Evolutionary conservation across 2,329 filamentous ascomycete species (phyloP).

Genomic region (Incumbomyces delicatus): DNA sequence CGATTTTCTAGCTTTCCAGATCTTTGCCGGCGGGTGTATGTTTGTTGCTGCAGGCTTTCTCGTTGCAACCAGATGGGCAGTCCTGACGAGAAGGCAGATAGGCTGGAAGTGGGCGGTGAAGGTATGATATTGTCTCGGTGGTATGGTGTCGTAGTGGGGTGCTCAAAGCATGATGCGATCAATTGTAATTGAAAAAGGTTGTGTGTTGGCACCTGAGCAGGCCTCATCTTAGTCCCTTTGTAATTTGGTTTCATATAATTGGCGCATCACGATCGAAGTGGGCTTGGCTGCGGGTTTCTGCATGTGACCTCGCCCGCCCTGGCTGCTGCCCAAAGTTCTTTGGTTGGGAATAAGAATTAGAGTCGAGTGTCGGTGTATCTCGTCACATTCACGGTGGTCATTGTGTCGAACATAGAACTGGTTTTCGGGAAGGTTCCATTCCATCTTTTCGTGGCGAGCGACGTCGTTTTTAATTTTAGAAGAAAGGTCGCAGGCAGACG

Average conservation of each 20-base stretch:
- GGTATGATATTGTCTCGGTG: slow-evolving; percentile 17
- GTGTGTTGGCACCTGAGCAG: too few species aligned
- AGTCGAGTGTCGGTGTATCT: neutral
- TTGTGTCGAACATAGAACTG: too few species aligned
- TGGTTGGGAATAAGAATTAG: neutral
- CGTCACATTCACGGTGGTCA: neutral
- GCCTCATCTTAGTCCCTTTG: too few species aligned
- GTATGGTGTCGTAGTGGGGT: neutral
- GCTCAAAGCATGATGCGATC: neutral
- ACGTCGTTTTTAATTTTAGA: too few species aligned
- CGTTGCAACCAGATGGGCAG: slow-evolving; percentile 30
- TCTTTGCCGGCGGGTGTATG: slow-evolving; percentile 40
- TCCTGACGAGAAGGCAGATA: slow-evolving; percentile 8
- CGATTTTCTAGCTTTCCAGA: slow-evolving; percentile 42
- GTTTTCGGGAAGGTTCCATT: too few species aligned
- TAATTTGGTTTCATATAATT: too few species aligned
- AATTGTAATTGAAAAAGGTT: too few species aligned
- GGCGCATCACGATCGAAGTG: too few species aligned
- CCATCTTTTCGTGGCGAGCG: neutral
- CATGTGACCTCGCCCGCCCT: neutral
- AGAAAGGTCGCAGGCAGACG: too few species aligned
- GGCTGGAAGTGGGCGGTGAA: slow-evolving; percentile 26
- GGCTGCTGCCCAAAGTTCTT: slow-evolving; percentile 3
- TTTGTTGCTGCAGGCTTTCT: slow-evolving; percentile 36
- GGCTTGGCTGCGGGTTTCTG: too few species aligned